Evolutionary conservation across 805 yeast genomes (phyloP).

Genomic region (Candida chauliodis): DNA sequence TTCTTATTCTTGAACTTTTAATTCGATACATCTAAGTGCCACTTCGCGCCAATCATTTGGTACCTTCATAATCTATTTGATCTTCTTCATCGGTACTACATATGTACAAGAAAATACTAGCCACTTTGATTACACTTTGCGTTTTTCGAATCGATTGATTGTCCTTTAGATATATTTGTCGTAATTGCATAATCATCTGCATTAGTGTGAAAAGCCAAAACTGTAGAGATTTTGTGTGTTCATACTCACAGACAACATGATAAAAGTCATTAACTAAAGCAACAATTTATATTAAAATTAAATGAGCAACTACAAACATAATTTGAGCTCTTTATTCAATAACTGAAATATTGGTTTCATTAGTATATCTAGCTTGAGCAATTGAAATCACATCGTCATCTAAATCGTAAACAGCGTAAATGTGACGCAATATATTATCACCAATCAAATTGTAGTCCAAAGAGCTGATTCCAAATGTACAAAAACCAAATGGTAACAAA

Average conservation of each 20-base stretch:
- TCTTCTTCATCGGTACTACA: too few relatives aligned
- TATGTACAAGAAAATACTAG: too few relatives aligned
- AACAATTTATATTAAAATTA: background rate
- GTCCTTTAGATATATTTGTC: background rate
- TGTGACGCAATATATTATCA: constrained; percentile 59
- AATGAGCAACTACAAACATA: background rate
- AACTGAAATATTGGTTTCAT: constrained; percentile 1
- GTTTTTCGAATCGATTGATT: too few relatives aligned
- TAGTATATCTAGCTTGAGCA: constrained; percentile 32
- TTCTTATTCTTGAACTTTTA: too few relatives aligned
- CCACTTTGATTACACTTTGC: too few relatives aligned
- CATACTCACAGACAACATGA: too few relatives aligned
- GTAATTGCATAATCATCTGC: background rate
- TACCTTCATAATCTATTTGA: too few relatives aligned
- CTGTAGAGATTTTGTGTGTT: too few relatives aligned
- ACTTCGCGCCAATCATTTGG: too few relatives aligned
- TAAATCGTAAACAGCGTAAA: constrained; percentile 62
- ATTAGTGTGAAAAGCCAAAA: too few relatives aligned
- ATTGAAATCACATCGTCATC: constrained; percentile 54
- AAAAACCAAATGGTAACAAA: background rate
- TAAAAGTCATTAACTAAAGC: too few relatives aligned
- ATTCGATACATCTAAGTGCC: too few relatives aligned
- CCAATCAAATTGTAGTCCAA: constrained; percentile 39
- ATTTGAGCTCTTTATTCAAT: background rate
- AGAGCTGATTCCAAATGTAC: background rate